Evolutionary conservation across 164 flowering plant species (phyloP), one percentile per base, ranked within the genome.

Genomic region (Aristolochia contorta): DNA sequence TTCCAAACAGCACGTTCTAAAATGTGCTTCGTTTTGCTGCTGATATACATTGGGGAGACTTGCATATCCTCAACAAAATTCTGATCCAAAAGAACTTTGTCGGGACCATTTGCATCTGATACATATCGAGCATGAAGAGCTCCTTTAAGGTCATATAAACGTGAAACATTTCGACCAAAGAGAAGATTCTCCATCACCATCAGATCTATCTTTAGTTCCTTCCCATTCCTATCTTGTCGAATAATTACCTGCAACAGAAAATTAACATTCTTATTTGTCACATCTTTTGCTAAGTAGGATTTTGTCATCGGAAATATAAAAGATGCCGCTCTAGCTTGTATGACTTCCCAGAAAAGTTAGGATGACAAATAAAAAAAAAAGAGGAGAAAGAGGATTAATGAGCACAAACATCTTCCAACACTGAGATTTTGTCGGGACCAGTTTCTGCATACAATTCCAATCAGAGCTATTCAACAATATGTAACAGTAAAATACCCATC

Each of bases 161-260:
- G 80, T 60, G 76, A 63, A 32, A 86, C 73, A 30, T 73, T 84
- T 58, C 87, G 75, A 50, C 90, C 87, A 68, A 77, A 90, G 16
- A 78, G 74, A 52, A 93, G 82, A 71, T 93, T 93, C 74, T 93
- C 99, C 97, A 88, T 88, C 54, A 93, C 95, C 89, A 93, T 80
- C 62, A 93, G 76, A 71, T 82, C 86, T 48, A 81, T 85, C 62
- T 75, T 82, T 16, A 71, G 53, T 66, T 84, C 92, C 74, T 80
- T 90, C 45, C 94, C 86, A 67, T 75, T 79, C 66, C 83, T 93
- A 16, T 74, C 6, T 46, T 80, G 82, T 65, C 80, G 79, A 50
- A 80, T 56, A 41, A 52, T 81, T 18, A 93, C 92, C 99, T 93
- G 76, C 57, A n/a, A 46, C 16, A 20, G 37, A 59, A 37, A 37